Base-by-base conservation (phyloP, 2,329 filamentous ascomycete genomes). In the Purpureocillium lavendulum region DNA sequence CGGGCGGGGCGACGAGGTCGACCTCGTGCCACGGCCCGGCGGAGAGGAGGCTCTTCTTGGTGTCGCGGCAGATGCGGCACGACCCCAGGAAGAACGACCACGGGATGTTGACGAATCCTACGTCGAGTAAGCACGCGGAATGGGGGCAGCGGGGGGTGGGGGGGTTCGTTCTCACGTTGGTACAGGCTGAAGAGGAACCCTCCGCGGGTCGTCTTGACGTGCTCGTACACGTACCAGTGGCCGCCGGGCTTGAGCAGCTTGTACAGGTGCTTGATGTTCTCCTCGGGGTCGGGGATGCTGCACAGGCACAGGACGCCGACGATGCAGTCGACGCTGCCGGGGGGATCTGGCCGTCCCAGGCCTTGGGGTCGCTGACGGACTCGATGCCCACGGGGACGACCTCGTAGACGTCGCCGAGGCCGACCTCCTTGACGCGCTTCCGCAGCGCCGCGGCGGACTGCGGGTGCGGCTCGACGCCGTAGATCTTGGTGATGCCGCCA, bases 331-430 rank as follows among this genome's bases (percentile, higher is more conserved):
- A 77, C 65, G 36, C 65, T 73, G 15, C 62, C 76, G 31, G 63
- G 63, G 67, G 57, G 11, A 82, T 64, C 24, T 61, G 62, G 2
- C 67, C 69, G 7, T 57, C 56, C 65, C 67, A 70, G 18, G 60
- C 59, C 3, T 56, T 51, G 3, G 55, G 42, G 26, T 65, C 51
- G 44, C 59, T 50, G 39, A 83, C 59, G 39, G 74, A 69, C 58
- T 84, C 71, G 33, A 83, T 75, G 3, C 80, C 80, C 5, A 75
- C 67, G 2, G 77, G 76, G 9, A 81, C 67, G 41, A 83, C 70
- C 52, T 77, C 69, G 54, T 84, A 84, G 7, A 72, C 58, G 38
- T 64, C 73, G 7, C 67, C 62, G 3, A 84, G 57, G 0, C 75
- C 77, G 1, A 74, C 67, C 2, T 67, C 65, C 10, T 57, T 52